phyloP scores from a whole-genome alignment of 1,139 yeast species.

The Wickerhamomyces sp. region DNA sequence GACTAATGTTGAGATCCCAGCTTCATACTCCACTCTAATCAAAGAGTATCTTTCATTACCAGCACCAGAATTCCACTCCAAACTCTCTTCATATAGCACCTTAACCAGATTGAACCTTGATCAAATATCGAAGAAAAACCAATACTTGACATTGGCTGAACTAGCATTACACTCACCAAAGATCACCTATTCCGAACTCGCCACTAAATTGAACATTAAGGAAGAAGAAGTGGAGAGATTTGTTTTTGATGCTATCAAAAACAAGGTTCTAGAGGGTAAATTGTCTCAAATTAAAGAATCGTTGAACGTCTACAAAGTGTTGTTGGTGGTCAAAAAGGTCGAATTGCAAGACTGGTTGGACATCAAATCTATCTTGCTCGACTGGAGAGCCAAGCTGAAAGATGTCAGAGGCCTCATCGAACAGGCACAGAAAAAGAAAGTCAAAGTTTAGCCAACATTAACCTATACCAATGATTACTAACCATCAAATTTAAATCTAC shows the following conservation, averaged over 20 bases:
- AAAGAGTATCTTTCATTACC: constrained; percentile 14
- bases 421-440: constrained; percentile 18
- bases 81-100: constrained; percentile 4
- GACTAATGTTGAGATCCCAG: constrained; percentile 10
- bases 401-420: constrained; percentile 19
- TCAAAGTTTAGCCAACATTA: background rate
- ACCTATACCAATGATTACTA: background rate
- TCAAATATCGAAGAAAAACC: constrained; percentile 14
- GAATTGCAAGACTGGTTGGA: constrained; percentile 18
- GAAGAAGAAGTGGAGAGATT: constrained; percentile 16
- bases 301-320: constrained; percentile 18
- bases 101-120: constrained; percentile 9
- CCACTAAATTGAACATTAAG: constrained; percentile 8
- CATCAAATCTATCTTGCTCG: constrained; percentile 15
- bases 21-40: constrained; percentile 6
- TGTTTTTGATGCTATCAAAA: constrained; percentile 21
- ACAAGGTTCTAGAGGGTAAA: constrained; percentile 20
- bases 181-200: constrained; percentile 15
- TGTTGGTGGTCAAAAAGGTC: constrained; percentile 15
- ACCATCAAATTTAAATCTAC: too few species aligned
- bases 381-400: constrained; percentile 21
- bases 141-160: constrained; percentile 16
- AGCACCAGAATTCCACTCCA: constrained; percentile 12
- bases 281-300: constrained; percentile 16
- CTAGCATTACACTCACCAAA: constrained; percentile 10